Evolutionary conservation across 176 grass and related monocot species (phyloP).

Genomic region (Juncus effusus): DNA sequence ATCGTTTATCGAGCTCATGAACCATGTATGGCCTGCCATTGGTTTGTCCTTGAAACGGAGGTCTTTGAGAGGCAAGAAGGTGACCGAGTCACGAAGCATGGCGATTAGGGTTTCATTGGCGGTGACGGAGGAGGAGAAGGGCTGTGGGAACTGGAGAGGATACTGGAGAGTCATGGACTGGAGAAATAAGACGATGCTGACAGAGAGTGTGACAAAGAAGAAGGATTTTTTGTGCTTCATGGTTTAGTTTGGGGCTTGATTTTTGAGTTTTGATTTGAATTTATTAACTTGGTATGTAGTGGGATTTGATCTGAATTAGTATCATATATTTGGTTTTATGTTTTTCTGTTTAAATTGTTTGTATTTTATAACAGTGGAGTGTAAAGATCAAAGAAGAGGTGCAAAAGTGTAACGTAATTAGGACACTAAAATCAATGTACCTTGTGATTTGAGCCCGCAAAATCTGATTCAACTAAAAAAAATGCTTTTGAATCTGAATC

Average conservation of each 20-base stretch:
- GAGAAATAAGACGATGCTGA: slow-evolving; percentile 30
- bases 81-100: slow-evolving; percentile 35
- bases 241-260: not conserved
- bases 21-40: slow-evolving; percentile 30
- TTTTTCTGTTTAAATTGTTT: too few species aligned
- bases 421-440: too few species aligned
- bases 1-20: slow-evolving; percentile 58
- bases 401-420: too few species aligned
- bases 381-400: too few species aligned
- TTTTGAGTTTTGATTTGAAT: slow-evolving; percentile 8
- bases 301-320: not conserved
- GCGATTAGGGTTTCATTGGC: not conserved
- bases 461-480: too few species aligned
- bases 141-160: slow-evolving; percentile 10
- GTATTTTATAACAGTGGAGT: too few species aligned
- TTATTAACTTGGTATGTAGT: not conserved
- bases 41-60: not conserved
- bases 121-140: not conserved
- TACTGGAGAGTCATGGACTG: slow-evolving; percentile 17
- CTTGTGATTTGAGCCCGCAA: too few species aligned
- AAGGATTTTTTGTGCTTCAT: slow-evolving; percentile 8
- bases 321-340: not conserved
- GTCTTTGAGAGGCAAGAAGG: slow-evolving; percentile 64
- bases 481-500: too few species aligned
- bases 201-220: slow-evolving; percentile 20